Conservation (phyloP, 305 asterid species). For the Stenogyne calaminthoides region DNA sequence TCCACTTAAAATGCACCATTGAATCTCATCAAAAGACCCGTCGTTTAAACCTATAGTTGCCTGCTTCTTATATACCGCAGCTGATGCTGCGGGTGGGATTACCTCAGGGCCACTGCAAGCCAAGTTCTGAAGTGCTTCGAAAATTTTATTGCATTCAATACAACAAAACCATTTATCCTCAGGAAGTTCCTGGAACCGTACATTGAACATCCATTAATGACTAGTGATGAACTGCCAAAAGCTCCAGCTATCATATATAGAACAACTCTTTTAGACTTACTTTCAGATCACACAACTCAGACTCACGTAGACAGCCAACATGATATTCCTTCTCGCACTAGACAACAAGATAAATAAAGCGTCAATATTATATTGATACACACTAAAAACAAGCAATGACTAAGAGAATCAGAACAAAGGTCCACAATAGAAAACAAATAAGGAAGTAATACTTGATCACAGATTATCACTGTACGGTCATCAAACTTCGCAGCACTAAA, state of each 20-base stretch:
- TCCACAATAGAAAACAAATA: constrained; percentile 9
- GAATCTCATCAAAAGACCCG: constrained; percentile 49
- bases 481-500: constrained; percentile 92
- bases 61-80: constrained; percentile 55
- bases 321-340: constrained; percentile 98
- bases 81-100: constrained; percentile 62
- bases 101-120: constrained; percentile 60
- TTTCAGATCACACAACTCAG: constrained; percentile 78
- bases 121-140: constrained; percentile 60
- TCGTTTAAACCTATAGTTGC: constrained; percentile 48
- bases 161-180: constrained; percentile 97
- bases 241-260: constrained; percentile 18
- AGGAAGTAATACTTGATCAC: constrained; percentile 70
- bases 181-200: constrained; percentile 80
- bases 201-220: constrained; percentile 25
- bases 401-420: constrained; percentile 2
- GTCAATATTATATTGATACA: background rate
- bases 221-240: background rate
- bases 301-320: constrained; percentile 88
- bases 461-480: constrained; percentile 88
- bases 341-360: constrained; percentile 23
- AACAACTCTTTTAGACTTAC: constrained; percentile 43
- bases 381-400: constrained; percentile 20
- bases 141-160: constrained; percentile 71
- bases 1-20: constrained; percentile 84